Conservation (phyloP, 352 stramenopile species). For the Phytophthora pisi region DNA sequence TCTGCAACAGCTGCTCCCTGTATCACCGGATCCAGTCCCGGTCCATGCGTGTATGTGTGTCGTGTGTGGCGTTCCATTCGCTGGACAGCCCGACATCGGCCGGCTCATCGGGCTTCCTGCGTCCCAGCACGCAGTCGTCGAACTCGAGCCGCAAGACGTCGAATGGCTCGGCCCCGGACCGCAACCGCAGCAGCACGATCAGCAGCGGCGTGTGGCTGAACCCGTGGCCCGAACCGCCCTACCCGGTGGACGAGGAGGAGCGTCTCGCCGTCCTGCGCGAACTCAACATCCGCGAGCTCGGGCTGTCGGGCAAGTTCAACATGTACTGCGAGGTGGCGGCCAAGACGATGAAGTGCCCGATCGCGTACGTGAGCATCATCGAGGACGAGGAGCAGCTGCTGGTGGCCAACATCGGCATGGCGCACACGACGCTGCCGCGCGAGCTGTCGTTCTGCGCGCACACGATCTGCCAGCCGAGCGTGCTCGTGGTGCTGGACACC, state of each 20-base stretch:
- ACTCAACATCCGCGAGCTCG: conserved; percentile 80
- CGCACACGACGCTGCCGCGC: conserved; percentile 75
- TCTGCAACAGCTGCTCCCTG: conserved; percentile 84
- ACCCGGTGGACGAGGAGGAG: conserved; percentile 80
- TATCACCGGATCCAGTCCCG: conserved; percentile 86
- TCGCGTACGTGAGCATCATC: conserved; percentile 88
- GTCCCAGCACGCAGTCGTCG: conserved; percentile 40
- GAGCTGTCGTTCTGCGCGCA: conserved; percentile 88
- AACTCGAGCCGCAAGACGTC: conserved; percentile 68
- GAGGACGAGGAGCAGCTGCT: conserved; percentile 85
- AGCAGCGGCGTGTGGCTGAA: conserved; percentile 79
- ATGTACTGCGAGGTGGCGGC: conserved; percentile 88
- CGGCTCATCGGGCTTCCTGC: conserved; percentile 48
- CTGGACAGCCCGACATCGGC: conserved; percentile 76
- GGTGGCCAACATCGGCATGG: conserved; percentile 87
- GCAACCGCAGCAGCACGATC: conserved; percentile 57
- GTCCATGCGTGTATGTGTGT: conserved; percentile 87
- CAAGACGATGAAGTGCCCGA: conserved; percentile 90
- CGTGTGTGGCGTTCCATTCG: conserved; percentile 84
- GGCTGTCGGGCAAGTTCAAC: conserved; percentile 82
- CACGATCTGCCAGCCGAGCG: conserved; percentile 82
- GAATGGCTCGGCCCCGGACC: conserved; percentile 42
- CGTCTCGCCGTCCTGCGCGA: conserved; percentile 73
- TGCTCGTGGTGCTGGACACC: conserved; percentile 85
- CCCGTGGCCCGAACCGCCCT: conserved; percentile 82